Base-by-base conservation (phyloP, 768 basidiomycete genomes). In the Boletus vermiculosoides region DNA sequence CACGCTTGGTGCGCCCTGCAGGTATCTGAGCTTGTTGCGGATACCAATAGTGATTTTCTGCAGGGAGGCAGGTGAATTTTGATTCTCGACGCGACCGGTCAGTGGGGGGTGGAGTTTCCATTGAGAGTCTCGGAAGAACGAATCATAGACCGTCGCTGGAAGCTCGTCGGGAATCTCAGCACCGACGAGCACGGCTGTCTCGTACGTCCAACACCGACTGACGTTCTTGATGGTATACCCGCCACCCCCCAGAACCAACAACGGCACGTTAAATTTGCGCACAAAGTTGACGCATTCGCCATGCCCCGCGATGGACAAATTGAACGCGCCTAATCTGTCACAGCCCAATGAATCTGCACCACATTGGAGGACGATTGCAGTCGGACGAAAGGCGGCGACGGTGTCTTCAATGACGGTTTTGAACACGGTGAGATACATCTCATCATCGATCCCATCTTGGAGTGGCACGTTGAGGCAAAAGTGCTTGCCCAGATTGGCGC, bases 251-350 rank as follows among this genome's bases (percentile, higher is more conserved):
- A 99, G 71, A 33, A 98, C 90, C 18, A 99, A 79, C 15, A 98
- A 76, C 1, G 96, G 96, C 3, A 98, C 83, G 65, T 87, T 86
- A 75, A 91, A 98, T 61, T 88, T 88, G 59, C 95, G 87, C 50
- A 99, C 94, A 71, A 95, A 98, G 68, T 95, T 88, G 31, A 99
- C 94, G 70, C 96, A 99, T 75, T 98, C 96, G 20, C 97, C 96
- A 65, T 99, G 96, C 0, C 95, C 96, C 25, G 93, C 92, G 62
- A 98, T 98, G 13, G 92, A 94, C 6, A 99, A 80, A 68, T 99
- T 98, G 84, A 98, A 99, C 1, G 94, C 94, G 20, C 96, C 96
- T 2, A 99, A 79, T 36, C 97, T 80, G 70, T 98, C 97, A 63
- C 92, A 93, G 2, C 95, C 96, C 7, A 98, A 80, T 7, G 93